phyloP scores from a whole-genome alignment of 148 eudicot genomes.

The Persicaria maculosa region DNA sequence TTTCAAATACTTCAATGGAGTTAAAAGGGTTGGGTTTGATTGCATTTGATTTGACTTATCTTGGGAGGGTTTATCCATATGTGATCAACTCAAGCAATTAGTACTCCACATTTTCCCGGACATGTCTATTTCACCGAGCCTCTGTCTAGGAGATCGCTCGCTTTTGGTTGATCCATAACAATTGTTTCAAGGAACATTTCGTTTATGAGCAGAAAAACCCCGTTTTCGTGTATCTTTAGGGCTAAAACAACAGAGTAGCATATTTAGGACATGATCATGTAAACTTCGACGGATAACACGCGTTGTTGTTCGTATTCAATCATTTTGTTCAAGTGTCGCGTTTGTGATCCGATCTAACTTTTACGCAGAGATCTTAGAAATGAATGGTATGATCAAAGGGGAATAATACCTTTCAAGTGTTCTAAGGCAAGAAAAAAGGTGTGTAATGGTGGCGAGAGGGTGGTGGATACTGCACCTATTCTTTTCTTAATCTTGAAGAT shows the following conservation, averaged over 20 bases:
- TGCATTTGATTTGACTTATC: neutral
- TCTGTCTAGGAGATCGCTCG: too few relatives aligned
- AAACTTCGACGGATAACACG: neutral
- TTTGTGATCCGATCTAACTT: too few relatives aligned
- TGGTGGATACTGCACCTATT: neutral
- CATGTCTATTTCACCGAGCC: too few relatives aligned
- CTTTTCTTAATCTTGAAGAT: constrained; percentile 13
- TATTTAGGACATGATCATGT: neutral
- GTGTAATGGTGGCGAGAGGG: neutral
- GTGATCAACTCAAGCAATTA: neutral
- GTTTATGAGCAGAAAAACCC: neutral
- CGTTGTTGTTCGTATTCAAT: neutral
- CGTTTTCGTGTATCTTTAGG: neutral
- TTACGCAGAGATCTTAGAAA: neutral
- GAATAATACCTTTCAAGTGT: neutral
- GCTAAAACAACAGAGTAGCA: too few relatives aligned
- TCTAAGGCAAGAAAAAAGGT: neutral
- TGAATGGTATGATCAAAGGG: neutral
- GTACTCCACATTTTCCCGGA: too few relatives aligned
- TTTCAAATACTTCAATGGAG: neutral
- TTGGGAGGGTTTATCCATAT: neutral
- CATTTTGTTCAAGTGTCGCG: neutral
- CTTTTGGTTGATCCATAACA: too few relatives aligned
- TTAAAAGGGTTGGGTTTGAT: neutral
- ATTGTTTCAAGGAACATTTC: too few relatives aligned